Base-by-base conservation (phyloP, 2,329 filamentous ascomycete genomes). In the Alternaria postmessia region DNA sequence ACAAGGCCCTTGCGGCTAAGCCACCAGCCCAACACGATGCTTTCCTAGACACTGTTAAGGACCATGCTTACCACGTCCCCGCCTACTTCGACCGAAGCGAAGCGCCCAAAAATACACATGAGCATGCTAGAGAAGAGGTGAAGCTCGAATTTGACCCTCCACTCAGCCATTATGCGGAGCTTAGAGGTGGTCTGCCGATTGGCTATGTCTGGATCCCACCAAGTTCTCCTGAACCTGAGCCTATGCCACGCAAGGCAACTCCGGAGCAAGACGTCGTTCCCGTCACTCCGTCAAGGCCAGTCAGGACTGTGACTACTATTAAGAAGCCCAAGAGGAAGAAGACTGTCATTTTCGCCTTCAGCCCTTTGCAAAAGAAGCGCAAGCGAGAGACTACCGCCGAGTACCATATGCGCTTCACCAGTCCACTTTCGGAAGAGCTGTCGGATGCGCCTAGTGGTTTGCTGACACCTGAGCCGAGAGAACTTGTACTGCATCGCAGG, bases 61-160 rank as follows among this genome's bases (percentile, higher is more conserved):
- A 51, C 9, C 26, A 56, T 28, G 36, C 44, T 7, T 51, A 56
- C 44, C 54, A 56, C 20, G 44, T 51, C 20, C 54, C 54, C 20
- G 24, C 22, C 36, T 43, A 8, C 26, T 56, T 43, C 16, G 20
- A 42, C 11, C 20, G 36, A 5, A 28, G 44, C 36, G 44, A 51
- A 28, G 6, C 44, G 11, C 7, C 46, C 26, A 24, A 14, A 42
- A 38, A 42, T 2, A 34, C 36, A 24, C 8, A 42, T 14, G 5
- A 16, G 20, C 39, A 42, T 7, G 20, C 20, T 2, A 16, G 24
- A 42, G 26, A 49, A 18, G 54, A 51, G 36, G 28, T 36, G 14
- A 43, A 51, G 16, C 54, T 56, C 54, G 44, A 56, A 46, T 56
- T 56, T 28, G 46, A 56, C 28, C 44, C 54, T 20, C 54, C 54